A percentile compares a stretch with the other conserved stretches of the same genome.
These are phyloP conservation scores for Eleusine coracana DNA, from an alignment of 176 grass and related monocot genomes.

Conservation along the genomic window DNA sequence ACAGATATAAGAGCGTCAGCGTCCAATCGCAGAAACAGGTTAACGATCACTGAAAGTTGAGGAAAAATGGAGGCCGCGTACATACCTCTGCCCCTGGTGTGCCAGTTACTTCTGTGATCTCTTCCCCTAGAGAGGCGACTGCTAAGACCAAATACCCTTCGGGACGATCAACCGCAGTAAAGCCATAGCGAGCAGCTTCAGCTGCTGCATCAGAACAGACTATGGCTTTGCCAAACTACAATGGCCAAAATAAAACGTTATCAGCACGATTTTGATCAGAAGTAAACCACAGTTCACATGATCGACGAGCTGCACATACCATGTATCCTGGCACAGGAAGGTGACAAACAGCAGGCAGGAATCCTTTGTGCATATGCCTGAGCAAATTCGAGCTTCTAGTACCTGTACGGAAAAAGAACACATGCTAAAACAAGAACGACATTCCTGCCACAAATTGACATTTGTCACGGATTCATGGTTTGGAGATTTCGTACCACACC, in stretches of 20 bases:
- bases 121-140: conserved; percentile 61
- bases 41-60: background rate
- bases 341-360: conserved; percentile 64
- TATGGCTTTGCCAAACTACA: conserved; percentile 77
- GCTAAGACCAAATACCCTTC: conserved; percentile 73
- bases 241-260: background rate
- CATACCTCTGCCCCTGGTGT: conserved; percentile 48
- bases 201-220: conserved; percentile 76
- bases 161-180: conserved; percentile 67
- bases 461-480: background rate
- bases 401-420: conserved; percentile 24
- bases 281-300: background rate
- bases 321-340: conserved; percentile 84
- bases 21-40: background rate
- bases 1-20: background rate
- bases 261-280: background rate
- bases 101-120: conserved; percentile 56
- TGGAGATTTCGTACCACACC: conserved; percentile 77
- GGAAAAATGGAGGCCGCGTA: background rate
- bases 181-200: conserved; percentile 73
- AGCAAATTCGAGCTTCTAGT: conserved; percentile 83
- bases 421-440: background rate
- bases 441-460: background rate
- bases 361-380: conserved; percentile 65
- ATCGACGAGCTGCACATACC: conserved; percentile 37